Base-by-base conservation (phyloP, 768 basidiomycete genomes). In the Leccinellum rugosiceps region DNA sequence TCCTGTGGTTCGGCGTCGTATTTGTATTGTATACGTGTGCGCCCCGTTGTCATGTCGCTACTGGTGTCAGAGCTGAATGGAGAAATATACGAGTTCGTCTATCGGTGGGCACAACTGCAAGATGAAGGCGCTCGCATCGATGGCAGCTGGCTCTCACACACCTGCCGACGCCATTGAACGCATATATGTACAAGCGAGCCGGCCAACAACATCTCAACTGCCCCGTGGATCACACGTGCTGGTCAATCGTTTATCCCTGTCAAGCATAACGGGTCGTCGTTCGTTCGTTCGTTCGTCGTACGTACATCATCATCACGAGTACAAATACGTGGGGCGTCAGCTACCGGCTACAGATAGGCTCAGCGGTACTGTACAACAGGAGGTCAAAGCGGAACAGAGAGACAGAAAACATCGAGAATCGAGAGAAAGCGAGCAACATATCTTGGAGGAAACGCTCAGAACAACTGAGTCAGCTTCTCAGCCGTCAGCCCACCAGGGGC, bases 401-500 rank as follows among this genome's bases (percentile, higher is more conserved):
- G 44, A 45, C 21, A 15, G 3, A 46, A 3, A 25, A 7, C 43
- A 21, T 19, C 17, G 10, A 19, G 41, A 26, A 23, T n/a, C 13
- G 19, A 57, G 19, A 52, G 3, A 41, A 9, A 54, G 6, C 1
- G 7, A 34, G 15, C 19, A 17, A 19, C 35, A 21, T 15, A 50
- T 19, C 32, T n/a, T 41, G 38, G 11, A 11, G 11, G 31, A n/a
- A 5, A 46, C 15, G 15, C n/a, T 68, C 57, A 72, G 10, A 53
- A 63, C 49, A 66, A 56, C 41, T 62, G 58, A 31, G 56, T 45
- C 49, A 66, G 52, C 47, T 62, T 68, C 15, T 62, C 61, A 7
- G 54, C 35, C 8, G 55, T 56, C 34, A 66, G n/a, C 34, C 62
- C 59, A 44, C 52, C 57, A 6, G 58, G 31, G 19, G 55, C 32